Conservation (phyloP, 805 yeast species). For the Brettanomyces naardenensis region DNA sequence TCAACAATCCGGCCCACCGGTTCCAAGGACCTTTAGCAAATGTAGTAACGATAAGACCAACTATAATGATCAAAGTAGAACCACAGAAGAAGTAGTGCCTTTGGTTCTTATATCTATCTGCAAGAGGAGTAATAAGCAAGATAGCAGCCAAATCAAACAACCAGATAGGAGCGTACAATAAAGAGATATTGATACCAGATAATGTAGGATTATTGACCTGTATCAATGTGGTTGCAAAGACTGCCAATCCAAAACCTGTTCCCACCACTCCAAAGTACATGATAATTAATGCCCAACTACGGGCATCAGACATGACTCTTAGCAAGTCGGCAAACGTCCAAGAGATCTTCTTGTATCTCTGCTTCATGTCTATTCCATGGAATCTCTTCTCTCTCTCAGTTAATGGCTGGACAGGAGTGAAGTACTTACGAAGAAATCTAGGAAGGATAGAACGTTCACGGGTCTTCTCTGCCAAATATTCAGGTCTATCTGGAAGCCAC, state of each 20-base stretch:
- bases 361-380: conserved; percentile 55
- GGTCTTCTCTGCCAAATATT: conserved; percentile 13
- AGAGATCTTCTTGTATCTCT: conserved; percentile 34
- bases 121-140: conserved; percentile 66
- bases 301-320: conserved; percentile 47
- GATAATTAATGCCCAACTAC: conserved; percentile 74
- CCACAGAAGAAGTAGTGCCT: conserved; percentile 57
- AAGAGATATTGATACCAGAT: conserved; percentile 60
- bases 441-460: conserved; percentile 12
- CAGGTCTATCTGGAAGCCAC: conserved; percentile 85
- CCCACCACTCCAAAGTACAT: conserved; percentile 95
- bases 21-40: conserved; percentile 70
- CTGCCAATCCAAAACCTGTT: conserved; percentile 81
- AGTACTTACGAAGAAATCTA: conserved; percentile 9
- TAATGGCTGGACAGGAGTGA: conserved; percentile 37
- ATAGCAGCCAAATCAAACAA: conserved; percentile 75
- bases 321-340: conserved; percentile 60
- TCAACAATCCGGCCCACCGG: conserved; percentile 69
- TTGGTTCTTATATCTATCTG: conserved; percentile 54
- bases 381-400: conserved; percentile 41
- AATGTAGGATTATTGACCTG: conserved; percentile 53
- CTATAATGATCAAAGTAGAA: conserved; percentile 60
- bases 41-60: conserved; percentile 70
- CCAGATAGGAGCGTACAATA: conserved; percentile 88
- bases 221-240: conserved; percentile 75